phyloP scores from a whole-genome alignment of 108 stramenopile genomes.

The Skeletonema potamos region DNA sequence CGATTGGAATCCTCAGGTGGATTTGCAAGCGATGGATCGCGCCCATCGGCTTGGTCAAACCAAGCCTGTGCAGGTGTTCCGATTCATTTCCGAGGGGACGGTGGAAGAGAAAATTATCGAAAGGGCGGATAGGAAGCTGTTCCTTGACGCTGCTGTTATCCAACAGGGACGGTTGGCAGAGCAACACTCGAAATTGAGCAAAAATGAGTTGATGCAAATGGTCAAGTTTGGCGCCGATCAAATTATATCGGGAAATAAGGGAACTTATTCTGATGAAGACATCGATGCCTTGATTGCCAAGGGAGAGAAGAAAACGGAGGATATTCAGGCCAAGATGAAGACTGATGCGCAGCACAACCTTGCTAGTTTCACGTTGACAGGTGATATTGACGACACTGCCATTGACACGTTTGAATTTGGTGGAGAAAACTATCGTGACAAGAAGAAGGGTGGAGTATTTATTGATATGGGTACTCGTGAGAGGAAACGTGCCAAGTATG shows the following conservation, averaged over 20 bases:
- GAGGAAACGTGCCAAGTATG: slow-evolving; percentile 94
- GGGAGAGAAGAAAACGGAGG: slow-evolving; percentile 90
- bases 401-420: slow-evolving; percentile 88
- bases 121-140: slow-evolving; percentile 98
- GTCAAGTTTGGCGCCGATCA: slow-evolving; percentile 98
- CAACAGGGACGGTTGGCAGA: slow-evolving; percentile 96
- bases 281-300: slow-evolving; percentile 95
- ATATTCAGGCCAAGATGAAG: slow-evolving; percentile 86
- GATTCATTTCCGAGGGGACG: slow-evolving; percentile 96
- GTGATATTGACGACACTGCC: slow-evolving; percentile 70
- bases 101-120: slow-evolving; percentile 99
- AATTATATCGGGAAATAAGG: slow-evolving; percentile 86
- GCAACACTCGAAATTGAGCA: slow-evolving; percentile 83
- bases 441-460: slow-evolving; percentile 73
- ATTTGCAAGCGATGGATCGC: slow-evolving; percentile 97
- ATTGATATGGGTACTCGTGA: slow-evolving; percentile 96
- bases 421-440: slow-evolving; percentile 89
- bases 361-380: slow-evolving; percentile 89
- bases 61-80: slow-evolving; percentile 95
- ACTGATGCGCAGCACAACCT: slow-evolving; percentile 96
- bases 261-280: slow-evolving; percentile 93
- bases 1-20: slow-evolving; percentile 99
- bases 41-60: slow-evolving; percentile 95
- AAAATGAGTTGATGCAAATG: slow-evolving; percentile 98
- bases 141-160: slow-evolving; percentile 99